Base-by-base conservation (phyloP, 164 flowering plant genomes). In the Chimonanthus salicifolius region DNA sequence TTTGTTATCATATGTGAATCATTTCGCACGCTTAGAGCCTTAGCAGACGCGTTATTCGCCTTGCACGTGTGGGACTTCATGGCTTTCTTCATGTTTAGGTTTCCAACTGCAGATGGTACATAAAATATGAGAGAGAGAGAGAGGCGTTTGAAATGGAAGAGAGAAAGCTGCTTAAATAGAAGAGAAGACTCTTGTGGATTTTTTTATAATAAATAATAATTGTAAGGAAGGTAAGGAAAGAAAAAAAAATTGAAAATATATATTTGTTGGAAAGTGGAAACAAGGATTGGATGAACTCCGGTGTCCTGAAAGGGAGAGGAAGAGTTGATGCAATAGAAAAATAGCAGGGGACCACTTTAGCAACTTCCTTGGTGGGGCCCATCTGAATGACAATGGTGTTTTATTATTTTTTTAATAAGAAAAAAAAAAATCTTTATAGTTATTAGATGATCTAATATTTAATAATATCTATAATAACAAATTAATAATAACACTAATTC, bases 1-100 rank as follows among this genome's bases (percentile, higher is more conserved):
- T 89, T 89, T 2, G 90, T 81, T 69, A 92, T 87, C 2, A 80
- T 75, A 2, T 86, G 90, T 8, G 98, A 89, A 43, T 85, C 75
- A 63, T 70, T 85, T 86, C 85, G 86, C 78, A 88, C 73, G 82
- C 77, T 58, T 46, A 86, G 76, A 46, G 80, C 20, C 68, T 88
- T 5, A 4, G 83, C 6, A 4, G 80, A 8, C 20, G 82, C 49
- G 45, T 20, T 33, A 33, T 33, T 73, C 21, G 76, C 33, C 6
- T 62, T 58, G 71, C 65, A 77, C 20, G 68, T 66, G 64, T 76
- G 63, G 33, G 73, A 78, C 77, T 73, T 76, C 76, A 77, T 76
- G 65, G 67, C 69, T 18, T 70, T 75, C 65, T 85, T 86, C 87
- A 85, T 86, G 44, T n/a, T 9, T 20, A 20, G 66, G 66, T 7